Base-by-base conservation (phyloP, 768 basidiomycete species). In the Polyporus arcularius region DNA sequence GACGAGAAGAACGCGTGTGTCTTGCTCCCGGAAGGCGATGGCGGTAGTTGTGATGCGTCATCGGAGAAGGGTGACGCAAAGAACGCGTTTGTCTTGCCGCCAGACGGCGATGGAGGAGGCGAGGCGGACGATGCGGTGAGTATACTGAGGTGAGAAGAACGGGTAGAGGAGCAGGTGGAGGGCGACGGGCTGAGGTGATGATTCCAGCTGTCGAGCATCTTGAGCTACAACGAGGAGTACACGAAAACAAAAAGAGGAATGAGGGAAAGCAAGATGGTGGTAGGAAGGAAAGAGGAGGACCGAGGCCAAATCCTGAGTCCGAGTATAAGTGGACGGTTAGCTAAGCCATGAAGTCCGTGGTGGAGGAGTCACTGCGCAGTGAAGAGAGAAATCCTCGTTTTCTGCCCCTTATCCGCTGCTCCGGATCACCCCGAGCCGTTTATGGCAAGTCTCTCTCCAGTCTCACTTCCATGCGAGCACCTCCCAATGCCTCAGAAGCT, bases 1-100 rank as follows among this genome's bases (percentile, higher is more conserved):
- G 76, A 78, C 35, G 72, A 71, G 53, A 73, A 65, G 32, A 68
- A 67, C 6, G 72, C 70, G 51, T 62, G 61, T 8, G 46, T 48
- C 10, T 46, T 46, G 45, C 21, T 48, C 3, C 21, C 5, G 26
- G 46, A 26, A 8, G 70, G 53, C 18, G 55, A 67, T 61, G 71
- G 70, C 4, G 70, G 80, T 73, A 45, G 78, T 76, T 41, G 78
- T 6, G 76, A 82, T 81, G 76, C 77, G 82, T 84, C 72, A 50
- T 78, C 77, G 9, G 77, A 75, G 62, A 79, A 78, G 2, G 78
- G 77, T 4, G 79, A 80, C 43, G 74, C 72, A 57, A 75, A 69
- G 51, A 71, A 70, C 2, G 74, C 73, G 53, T 65, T 58, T 8
- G 74, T 72, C 59, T 75, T 75, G 56, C 63, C 65, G 21, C 65